Conservation (phyloP, 164 flowering plant species). For the Litsea cubeba region DNA sequence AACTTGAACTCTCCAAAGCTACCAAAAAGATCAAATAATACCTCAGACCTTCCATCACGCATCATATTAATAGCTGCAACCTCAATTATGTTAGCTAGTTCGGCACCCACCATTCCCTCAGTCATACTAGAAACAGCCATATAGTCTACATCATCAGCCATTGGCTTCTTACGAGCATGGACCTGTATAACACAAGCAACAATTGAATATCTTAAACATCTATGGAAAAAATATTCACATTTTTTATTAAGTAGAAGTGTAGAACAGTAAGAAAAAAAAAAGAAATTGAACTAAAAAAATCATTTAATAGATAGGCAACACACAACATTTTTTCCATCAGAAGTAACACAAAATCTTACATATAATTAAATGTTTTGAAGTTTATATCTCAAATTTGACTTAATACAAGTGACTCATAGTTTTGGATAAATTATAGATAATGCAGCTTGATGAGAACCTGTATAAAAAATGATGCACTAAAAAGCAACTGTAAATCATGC, state of each 20-base stretch:
- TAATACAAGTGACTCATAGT: neutral
- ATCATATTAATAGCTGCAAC: slow-evolving; percentile 91
- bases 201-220: neutral
- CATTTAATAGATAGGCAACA: neutral
- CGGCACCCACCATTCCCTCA: slow-evolving; percentile 97
- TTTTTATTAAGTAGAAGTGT: neutral
- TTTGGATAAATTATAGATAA: no score
- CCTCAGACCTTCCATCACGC: slow-evolving; percentile 94
- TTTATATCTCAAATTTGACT: no score
- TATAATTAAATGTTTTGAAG: neutral
- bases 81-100: slow-evolving; percentile 91
- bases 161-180: slow-evolving; percentile 94
- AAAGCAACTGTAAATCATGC: neutral
- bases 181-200: slow-evolving; percentile 43
- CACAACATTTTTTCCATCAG: neutral
- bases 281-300: neutral
- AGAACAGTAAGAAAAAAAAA: neutral
- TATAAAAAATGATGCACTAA: neutral
- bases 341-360: neutral
- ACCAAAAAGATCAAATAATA: slow-evolving; percentile 16
- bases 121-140: slow-evolving; percentile 85
- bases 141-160: slow-evolving; percentile 96
- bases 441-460: neutral
- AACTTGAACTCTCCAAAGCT: neutral
- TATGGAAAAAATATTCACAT: neutral